Conservation (phyloP, 306 rosid genomes). For the Cercis canadensis region DNA sequence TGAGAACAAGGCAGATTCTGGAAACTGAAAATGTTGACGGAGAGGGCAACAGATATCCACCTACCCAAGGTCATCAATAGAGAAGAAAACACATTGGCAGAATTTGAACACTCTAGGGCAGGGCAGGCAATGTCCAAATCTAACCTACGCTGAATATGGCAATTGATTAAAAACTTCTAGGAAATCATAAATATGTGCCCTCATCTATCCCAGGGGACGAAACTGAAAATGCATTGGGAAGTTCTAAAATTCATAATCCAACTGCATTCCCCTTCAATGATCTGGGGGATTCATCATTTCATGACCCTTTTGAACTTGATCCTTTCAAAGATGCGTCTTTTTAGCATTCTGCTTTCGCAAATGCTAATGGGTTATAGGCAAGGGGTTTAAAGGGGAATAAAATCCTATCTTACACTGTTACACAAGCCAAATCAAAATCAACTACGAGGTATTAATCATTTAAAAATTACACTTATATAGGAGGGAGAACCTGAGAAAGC, state of each 20-base stretch:
- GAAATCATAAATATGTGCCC: too few relatives aligned
- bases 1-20: too few relatives aligned
- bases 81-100: too few relatives aligned
- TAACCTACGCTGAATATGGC: background rate
- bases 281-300: too few relatives aligned
- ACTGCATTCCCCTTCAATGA: background rate
- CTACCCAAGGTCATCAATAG: background rate
- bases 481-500: background rate
- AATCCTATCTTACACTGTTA: background rate
- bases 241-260: too few relatives aligned
- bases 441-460: background rate
- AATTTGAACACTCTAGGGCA: background rate
- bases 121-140: background rate
- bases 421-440: background rate
- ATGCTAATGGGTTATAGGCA: background rate
- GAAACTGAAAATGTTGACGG: too few relatives aligned
- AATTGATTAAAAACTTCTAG: too few relatives aligned
- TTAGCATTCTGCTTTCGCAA: too few relatives aligned
- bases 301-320: too few relatives aligned
- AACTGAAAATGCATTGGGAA: too few relatives aligned
- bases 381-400: background rate
- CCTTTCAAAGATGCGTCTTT: too few relatives aligned
- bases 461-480: background rate
- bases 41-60: background rate
- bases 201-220: too few relatives aligned